These are phyloP conservation scores for Globisporangium splendens DNA, from an alignment of 352 stramenopile genomes.

Conservation along the genomic window DNA sequence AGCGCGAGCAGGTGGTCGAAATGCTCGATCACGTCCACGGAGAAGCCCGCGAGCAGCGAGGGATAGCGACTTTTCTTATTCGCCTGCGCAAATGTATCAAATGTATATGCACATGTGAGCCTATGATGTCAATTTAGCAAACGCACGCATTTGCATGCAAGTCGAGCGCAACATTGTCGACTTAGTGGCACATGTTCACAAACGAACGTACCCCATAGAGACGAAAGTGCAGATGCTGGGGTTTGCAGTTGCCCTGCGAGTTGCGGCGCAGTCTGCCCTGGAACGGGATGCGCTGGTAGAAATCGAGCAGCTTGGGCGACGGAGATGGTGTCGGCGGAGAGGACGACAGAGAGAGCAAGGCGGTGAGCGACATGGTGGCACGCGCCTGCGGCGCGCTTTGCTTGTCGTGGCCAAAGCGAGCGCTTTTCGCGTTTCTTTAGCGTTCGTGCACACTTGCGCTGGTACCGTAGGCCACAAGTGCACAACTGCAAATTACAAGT, in stretches of 20 bases:
- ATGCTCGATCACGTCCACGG: slow-evolving; percentile 11
- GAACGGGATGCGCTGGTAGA: slow-evolving; percentile 10
- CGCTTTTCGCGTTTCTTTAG: no score
- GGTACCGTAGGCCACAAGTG: no score
- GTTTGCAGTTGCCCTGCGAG: slow-evolving; percentile 5
- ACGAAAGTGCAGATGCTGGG: slow-evolving; percentile 6
- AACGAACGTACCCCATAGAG: slow-evolving; percentile 7
- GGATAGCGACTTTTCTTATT: slow-evolving; percentile 13
- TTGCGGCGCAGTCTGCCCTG: slow-evolving; percentile 6
- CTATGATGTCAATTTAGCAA: background rate
- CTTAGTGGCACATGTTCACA: background rate
- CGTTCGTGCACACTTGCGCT: no score
- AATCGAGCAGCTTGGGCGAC: slow-evolving; percentile 7
- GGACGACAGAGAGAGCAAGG: slow-evolving; percentile 12
- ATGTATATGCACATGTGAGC: background rate
- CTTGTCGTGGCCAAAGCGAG: no score
- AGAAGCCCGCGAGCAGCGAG: slow-evolving; percentile 13
- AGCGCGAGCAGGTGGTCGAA: slow-evolving; percentile 6
- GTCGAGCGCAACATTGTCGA: no score
- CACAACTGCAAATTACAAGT: no score
- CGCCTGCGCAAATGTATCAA: background rate
- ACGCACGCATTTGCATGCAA: no score
- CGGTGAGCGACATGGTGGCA: slow-evolving; percentile 11
- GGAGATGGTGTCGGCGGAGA: background rate
- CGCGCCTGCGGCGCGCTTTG: no score